A percentile compares a stretch with the other conserved stretches of the same genome.
Conservation (phyloP, 1,284 basidiomycete species). For the Jaminaea rosea region DNA sequence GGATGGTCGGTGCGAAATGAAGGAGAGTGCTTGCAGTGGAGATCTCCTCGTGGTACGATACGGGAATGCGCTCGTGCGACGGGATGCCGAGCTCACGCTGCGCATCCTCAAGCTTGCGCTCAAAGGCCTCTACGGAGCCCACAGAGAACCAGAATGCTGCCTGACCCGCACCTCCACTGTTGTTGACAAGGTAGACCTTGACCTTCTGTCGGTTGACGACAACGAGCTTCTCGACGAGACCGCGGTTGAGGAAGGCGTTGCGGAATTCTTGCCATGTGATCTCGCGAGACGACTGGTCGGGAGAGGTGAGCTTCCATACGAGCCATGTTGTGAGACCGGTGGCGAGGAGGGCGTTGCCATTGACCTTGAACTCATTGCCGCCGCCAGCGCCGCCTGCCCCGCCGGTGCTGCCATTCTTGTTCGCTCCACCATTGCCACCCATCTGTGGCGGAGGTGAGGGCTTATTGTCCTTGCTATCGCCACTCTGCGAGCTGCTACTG, state of each 20-base stretch:
- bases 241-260: slow-evolving; percentile 87
- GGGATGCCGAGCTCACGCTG: slow-evolving; percentile 88
- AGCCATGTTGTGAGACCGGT: slow-evolving; percentile 59
- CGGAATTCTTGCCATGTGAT: slow-evolving; percentile 99
- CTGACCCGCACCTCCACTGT: slow-evolving; percentile 59
- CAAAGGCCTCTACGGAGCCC: slow-evolving; percentile 93
- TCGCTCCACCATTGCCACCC: too few relatives aligned
- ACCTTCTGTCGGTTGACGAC: slow-evolving; percentile 89
- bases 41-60: slow-evolving; percentile 91
- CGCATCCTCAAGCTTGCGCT: slow-evolving; percentile 84
- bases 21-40: slow-evolving; percentile 72
- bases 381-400: slow-evolving; percentile 14
- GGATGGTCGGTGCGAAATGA: slow-evolving; percentile 86
- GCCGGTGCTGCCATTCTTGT: too few relatives aligned
- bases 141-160: slow-evolving; percentile 83
- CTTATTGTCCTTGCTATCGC: background rate
- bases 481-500: too few relatives aligned
- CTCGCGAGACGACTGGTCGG: slow-evolving; percentile 60
- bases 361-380: slow-evolving; percentile 33
- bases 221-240: slow-evolving; percentile 84
- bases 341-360: slow-evolving; percentile 38
- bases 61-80: slow-evolving; percentile 83
- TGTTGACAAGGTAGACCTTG: slow-evolving; percentile 70
- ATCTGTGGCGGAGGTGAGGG: background rate
- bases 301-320: slow-evolving; percentile 57